These are phyloP conservation scores for Bacidia rubella DNA, from an alignment of 495 filamentous ascomycete species.

Conservation along the genomic window DNA sequence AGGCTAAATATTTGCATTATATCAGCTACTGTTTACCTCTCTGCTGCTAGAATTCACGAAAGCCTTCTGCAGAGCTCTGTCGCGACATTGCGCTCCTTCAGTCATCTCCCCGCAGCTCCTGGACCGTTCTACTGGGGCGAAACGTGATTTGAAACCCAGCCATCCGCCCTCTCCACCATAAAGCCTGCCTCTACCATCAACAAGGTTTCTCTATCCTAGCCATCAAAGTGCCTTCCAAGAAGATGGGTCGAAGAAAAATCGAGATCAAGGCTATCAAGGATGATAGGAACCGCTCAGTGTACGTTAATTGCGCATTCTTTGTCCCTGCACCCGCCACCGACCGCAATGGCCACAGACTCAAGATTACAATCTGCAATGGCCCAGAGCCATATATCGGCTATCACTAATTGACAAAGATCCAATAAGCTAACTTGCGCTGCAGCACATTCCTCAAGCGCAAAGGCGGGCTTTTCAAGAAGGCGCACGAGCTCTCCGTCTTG, in stretches of 20 bases:
- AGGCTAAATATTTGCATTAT: neutral
- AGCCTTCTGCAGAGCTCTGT: neutral
- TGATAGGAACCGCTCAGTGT: constrained; percentile 98
- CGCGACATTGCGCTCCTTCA: neutral
- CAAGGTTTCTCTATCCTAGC: neutral
- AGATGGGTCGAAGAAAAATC: constrained; percentile 68
- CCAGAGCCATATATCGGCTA: neutral
- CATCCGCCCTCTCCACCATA: neutral
- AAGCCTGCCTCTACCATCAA: neutral
- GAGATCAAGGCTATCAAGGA: constrained; percentile 99
- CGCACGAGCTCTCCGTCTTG: constrained; percentile 92
- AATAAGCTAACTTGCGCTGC: constrained; percentile 3
- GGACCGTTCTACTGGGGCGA: neutral
- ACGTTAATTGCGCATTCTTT: constrained; percentile 31
- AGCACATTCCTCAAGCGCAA: constrained; percentile 98
- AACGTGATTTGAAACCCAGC: neutral
- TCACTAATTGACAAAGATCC: neutral
- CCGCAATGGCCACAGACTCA: neutral
- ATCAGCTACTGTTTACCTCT: neutral
- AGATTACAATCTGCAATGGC: neutral
- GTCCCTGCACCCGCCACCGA: neutral
- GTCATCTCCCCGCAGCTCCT: neutral
- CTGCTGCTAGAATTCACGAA: neutral
- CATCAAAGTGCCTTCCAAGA: constrained; percentile 4
- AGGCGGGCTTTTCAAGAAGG: constrained; percentile 98